Conservation (phyloP, 768 basidiomycete species). For the Gelatoporia subvermispora region DNA sequence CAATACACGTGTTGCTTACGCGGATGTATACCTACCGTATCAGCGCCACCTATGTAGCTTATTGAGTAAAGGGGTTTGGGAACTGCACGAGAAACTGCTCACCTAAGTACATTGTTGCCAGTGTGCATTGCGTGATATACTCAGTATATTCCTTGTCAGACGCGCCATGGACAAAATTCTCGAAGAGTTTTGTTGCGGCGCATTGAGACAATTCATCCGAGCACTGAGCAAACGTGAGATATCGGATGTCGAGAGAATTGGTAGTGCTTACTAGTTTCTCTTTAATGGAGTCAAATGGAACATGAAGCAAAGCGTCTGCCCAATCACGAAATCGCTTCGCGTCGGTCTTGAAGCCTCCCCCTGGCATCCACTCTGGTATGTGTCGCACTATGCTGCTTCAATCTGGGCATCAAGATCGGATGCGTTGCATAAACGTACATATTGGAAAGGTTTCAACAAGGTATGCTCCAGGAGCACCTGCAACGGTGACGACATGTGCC, state of each 20-base stretch:
- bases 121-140: conserved; percentile 6
- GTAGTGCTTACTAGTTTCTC: no score
- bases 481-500: conserved; percentile 20
- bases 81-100: background rate
- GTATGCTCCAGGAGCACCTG: conserved; percentile 18
- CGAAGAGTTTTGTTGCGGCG: no score
- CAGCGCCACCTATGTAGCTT: conserved; percentile 13
- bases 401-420: background rate
- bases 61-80: background rate
- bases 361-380: conserved; percentile 12
- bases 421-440: conserved; percentile 22
- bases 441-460: conserved; percentile 26
- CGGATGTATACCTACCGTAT: conserved; percentile 12
- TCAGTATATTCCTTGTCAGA: no score
- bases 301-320: no score
- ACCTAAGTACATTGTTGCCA: conserved; percentile 20
- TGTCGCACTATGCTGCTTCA: conserved; percentile 3
- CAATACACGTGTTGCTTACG: no score
- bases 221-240: no score
- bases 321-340: conserved; percentile 17
- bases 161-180: no score
- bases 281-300: no score
- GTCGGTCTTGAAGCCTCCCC: conserved; percentile 4
- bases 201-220: no score
- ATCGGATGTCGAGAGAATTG: no score